Evolutionary conservation across 2,329 filamentous ascomycete species (phyloP), one percentile per base, ranked within the genome.

Genomic region (Blastomyces silverae): DNA sequence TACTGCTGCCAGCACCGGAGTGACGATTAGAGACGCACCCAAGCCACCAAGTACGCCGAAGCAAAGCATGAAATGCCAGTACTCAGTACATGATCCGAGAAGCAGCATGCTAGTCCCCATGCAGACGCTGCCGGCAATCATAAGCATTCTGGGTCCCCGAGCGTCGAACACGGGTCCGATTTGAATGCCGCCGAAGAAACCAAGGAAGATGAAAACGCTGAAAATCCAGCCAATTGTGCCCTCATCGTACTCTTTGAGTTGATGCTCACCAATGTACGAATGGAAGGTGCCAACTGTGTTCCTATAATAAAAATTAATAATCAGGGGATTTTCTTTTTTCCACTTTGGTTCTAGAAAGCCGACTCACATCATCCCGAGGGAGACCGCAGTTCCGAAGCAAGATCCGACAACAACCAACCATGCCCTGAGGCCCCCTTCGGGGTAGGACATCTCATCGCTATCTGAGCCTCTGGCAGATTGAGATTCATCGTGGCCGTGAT

Each of bases 401-500:
- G 77, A 73, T 6, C 78, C 79, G 2, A 76, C 66, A 0, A 80
- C 79, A 1, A 80, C 78, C 0, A 77, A 72, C 77, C 79, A 81
- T 44, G 79, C 78, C 52, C 69, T 66, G 1, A 73, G 65, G 0
- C 79, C 79, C 20, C 79, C 79, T 65, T 81, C 79, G 0, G 79
- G 79, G 65, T 72, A 75, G 44, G 62, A 57, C 17, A 64, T 55
- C 25, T 60, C 57, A 25, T 46, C 37, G 37, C 39, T 46, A 31
- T 60, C 28, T 60, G 57, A 60, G 1, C 25, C 13, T 31, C 53
- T 34, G 3, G 11, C 53, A 56, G 42, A 53, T 42, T 25, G 34
- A 34, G 42, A n/a, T 50, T 55, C 61, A 42, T 2, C 31, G 13
- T 55, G 44, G 31, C 8, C 50, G 20, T 44, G 31, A 39, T 56